phyloP scores from a whole-genome alignment of 768 basidiomycete species.

The Naganishia randhawae region DNA sequence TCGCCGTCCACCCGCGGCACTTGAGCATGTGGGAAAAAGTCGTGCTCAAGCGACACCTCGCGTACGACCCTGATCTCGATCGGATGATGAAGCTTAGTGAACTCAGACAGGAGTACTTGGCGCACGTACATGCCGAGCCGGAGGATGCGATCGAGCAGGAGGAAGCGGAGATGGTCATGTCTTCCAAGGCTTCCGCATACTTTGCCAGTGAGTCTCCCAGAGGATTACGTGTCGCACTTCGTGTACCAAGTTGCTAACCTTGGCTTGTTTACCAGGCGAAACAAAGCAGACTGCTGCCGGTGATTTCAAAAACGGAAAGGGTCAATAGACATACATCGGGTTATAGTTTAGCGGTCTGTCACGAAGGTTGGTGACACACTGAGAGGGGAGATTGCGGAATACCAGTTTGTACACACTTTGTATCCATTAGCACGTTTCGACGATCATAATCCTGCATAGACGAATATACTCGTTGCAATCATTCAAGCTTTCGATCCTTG shows the following conservation, averaged over 20 bases:
- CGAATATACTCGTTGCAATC: neutral
- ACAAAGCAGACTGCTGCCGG: conserved; percentile 2
- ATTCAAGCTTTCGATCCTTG: too few relatives aligned
- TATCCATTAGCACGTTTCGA: conserved; percentile 1
- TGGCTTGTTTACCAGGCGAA: neutral
- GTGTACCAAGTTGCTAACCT: neutral
- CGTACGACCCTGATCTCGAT: conserved; percentile 52
- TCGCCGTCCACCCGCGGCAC: conserved; percentile 53
- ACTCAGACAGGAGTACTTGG: conserved; percentile 47
- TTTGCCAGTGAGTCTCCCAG: conserved; percentile 36
- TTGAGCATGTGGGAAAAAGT: conserved; percentile 47
- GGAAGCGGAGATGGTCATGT: conserved; percentile 41
- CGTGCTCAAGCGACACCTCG: conserved; percentile 49
- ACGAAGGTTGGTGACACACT: neutral
- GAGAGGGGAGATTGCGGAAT: neutral
- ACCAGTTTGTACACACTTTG: conserved; percentile 1
- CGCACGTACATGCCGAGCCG: conserved; percentile 36
- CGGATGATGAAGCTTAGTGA: conserved; percentile 48
- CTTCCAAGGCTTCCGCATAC: conserved; percentile 33
- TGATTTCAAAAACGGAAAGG: neutral
- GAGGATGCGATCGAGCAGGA: conserved; percentile 51
- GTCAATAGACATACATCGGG: neutral
- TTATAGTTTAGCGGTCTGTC: too few relatives aligned
- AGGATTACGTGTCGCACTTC: too few relatives aligned
- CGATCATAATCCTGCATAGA: conserved; percentile 1